phyloP scores from a whole-genome alignment of 2,329 filamentous ascomycete genomes.

The Trichothecium roseum region DNA sequence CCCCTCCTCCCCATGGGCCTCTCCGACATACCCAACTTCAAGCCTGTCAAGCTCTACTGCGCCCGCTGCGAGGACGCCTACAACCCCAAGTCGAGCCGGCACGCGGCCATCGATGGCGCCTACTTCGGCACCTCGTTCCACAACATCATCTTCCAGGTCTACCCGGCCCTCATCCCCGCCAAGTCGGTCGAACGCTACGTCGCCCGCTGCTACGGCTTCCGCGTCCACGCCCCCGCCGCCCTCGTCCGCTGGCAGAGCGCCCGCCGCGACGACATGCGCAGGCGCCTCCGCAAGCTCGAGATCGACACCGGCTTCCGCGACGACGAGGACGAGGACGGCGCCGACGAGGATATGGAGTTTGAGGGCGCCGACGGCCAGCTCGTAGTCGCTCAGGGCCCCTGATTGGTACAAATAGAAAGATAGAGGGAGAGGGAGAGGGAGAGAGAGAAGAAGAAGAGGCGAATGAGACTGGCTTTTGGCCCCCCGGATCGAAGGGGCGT shows the following conservation, averaged over 20 bases:
- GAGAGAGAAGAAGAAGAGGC: no score
- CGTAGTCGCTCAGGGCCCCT: not conserved
- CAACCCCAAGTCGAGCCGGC: slow-evolving; percentile 94
- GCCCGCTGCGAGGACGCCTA: slow-evolving; percentile 96
- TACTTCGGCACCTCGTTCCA: slow-evolving; percentile 98
- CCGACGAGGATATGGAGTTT: slow-evolving; percentile 35
- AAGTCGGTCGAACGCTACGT: slow-evolving; percentile 83
- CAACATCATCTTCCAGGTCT: slow-evolving; percentile 98
- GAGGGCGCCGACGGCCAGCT: slow-evolving; percentile 21
- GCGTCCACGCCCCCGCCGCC: slow-evolving; percentile 81
- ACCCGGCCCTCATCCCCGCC: slow-evolving; percentile 75
- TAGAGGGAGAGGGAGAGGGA: not conserved
- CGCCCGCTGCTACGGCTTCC: slow-evolving; percentile 88
- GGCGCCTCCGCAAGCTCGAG: slow-evolving; percentile 57
- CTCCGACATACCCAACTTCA: slow-evolving; percentile 76
- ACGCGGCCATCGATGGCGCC: slow-evolving; percentile 90
- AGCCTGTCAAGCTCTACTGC: slow-evolving; percentile 95
- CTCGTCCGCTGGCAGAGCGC: slow-evolving; percentile 84
- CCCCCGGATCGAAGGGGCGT: no score
- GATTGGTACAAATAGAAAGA: no score
- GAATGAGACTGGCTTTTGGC: not conserved
- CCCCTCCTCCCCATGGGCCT: slow-evolving; percentile 91
- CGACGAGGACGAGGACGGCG: slow-evolving; percentile 52
- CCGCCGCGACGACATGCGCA: slow-evolving; percentile 72
- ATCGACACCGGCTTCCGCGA: slow-evolving; percentile 76